A percentile compares a stretch with the other conserved stretches of the same genome.
phyloP scores from a whole-genome alignment of 2,329 filamentous ascomycete species.

The Diaporthe humulicola region DNA sequence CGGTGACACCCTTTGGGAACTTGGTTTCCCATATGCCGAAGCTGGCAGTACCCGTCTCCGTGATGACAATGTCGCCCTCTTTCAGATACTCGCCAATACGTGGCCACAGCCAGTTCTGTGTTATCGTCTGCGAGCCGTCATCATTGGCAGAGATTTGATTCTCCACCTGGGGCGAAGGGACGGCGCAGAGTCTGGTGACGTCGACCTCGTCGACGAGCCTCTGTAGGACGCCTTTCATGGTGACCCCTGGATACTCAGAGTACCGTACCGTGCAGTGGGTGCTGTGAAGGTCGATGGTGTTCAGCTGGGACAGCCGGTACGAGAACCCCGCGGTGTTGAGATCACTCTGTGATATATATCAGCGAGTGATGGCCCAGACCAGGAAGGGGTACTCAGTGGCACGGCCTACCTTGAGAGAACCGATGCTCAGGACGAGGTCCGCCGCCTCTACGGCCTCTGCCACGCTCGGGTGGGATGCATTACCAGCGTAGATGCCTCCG shows the following conservation, averaged over 20 bases:
- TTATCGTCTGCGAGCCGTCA: slow-evolving; percentile 64
- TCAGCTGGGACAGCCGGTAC: slow-evolving; percentile 81
- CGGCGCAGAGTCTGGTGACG: slow-evolving; percentile 67
- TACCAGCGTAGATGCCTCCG: slow-evolving; percentile 88
- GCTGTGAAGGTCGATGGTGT: slow-evolving; percentile 86
- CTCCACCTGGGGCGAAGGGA: slow-evolving; percentile 65
- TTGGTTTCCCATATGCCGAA: slow-evolving; percentile 90
- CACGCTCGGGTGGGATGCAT: slow-evolving; percentile 76
- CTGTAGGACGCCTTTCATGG: slow-evolving; percentile 82
- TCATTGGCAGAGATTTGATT: slow-evolving; percentile 61
- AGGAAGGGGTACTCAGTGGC: too few relatives aligned
- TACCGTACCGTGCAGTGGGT: slow-evolving; percentile 80
- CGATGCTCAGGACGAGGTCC: slow-evolving; percentile 79
- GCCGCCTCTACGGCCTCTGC: slow-evolving; percentile 74
- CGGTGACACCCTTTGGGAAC: slow-evolving; percentile 83
- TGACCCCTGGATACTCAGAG: slow-evolving; percentile 82
- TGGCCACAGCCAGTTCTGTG: slow-evolving; percentile 83
- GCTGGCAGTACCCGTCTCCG: slow-evolving; percentile 89
- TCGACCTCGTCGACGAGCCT: slow-evolving; percentile 75
- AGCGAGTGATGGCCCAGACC: neutral
- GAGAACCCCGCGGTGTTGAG: slow-evolving; percentile 89
- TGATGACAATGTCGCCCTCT: slow-evolving; percentile 82
- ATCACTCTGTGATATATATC: slow-evolving; percentile 67
- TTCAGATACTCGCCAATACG: slow-evolving; percentile 79
- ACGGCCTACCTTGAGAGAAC: slow-evolving; percentile 66